Evolutionary conservation across 2,329 filamentous ascomycete genomes (phyloP).

Genomic region (Pseudopyricularia javanii): DNA sequence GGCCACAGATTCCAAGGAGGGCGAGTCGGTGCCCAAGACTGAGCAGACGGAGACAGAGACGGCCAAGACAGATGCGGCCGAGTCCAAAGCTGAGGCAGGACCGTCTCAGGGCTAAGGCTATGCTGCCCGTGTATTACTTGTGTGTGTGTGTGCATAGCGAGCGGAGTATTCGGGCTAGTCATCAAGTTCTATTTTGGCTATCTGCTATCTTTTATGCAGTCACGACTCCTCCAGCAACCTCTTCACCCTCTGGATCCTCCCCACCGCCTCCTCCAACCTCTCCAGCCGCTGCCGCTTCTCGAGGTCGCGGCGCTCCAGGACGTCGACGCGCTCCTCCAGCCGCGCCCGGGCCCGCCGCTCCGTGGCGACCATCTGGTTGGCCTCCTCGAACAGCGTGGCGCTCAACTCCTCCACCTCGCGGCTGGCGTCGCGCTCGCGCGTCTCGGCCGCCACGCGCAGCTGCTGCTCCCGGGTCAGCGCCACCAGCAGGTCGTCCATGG

Average conservation of each 20-base stretch:
- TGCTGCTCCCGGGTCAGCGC: conserved; percentile 55
- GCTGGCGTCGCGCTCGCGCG: conserved; percentile 51
- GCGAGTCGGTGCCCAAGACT: not conserved
- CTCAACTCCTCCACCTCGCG: conserved; percentile 70
- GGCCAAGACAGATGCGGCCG: no score
- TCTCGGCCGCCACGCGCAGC: conserved; percentile 57
- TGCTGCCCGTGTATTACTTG: not conserved
- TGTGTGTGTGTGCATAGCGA: not conserved
- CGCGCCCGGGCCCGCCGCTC: conserved; percentile 60
- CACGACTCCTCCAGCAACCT: conserved; percentile 35
- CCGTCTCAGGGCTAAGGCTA: not conserved
- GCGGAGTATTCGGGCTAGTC: not conserved
- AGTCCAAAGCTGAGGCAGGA: no score
- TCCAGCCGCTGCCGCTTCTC: conserved; percentile 61
- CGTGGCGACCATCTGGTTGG: conserved; percentile 76
- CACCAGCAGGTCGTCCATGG: conserved; percentile 41
- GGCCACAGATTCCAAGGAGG: no score
- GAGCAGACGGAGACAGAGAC: not conserved
- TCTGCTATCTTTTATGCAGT: not conserved
- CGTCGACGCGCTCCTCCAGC: conserved; percentile 56
- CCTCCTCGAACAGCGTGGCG: conserved; percentile 65
- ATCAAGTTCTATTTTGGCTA: not conserved
- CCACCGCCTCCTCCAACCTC: conserved; percentile 57
- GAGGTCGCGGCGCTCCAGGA: conserved; percentile 55
- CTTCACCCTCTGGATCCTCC: conserved; percentile 58